Percentiles rank a stretch among this genome's conserved stretches.
These are phyloP conservation scores for Nissolia schottii DNA, from an alignment of 306 rosid species.

Conservation along the genomic window DNA sequence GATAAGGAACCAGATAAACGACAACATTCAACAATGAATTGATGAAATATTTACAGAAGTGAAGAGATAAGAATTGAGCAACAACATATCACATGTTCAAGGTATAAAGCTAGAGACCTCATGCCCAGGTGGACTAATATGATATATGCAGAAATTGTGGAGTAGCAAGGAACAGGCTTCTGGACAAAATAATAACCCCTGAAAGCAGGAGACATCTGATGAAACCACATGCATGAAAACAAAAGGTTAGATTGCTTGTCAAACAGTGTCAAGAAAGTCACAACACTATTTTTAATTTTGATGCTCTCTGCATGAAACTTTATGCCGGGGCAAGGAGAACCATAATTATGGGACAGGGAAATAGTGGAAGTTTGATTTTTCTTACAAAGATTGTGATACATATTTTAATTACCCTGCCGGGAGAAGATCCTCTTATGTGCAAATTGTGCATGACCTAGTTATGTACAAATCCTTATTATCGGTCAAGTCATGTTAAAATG, in stretches of 20 bases:
- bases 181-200: slow-evolving; percentile 81
- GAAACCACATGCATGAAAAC: slow-evolving; percentile 30
- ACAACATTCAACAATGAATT: slow-evolving; percentile 13
- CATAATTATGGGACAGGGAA: background rate
- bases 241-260: slow-evolving; percentile 25
- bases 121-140: slow-evolving; percentile 97
- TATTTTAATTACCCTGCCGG: background rate
- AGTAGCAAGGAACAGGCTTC: slow-evolving; percentile 86
- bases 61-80: slow-evolving; percentile 12
- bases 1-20: slow-evolving; percentile 41
- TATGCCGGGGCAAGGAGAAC: background rate
- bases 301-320: background rate
- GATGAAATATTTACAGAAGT: slow-evolving; percentile 1
- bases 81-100: slow-evolving; percentile 41
- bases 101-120: slow-evolving; percentile 69
- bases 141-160: slow-evolving; percentile 98
- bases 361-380: background rate
- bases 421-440: too few relatives aligned
- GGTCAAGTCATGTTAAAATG: too few relatives aligned
- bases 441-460: too few relatives aligned
- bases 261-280: background rate
- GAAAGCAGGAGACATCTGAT: slow-evolving; percentile 95
- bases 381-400: background rate
- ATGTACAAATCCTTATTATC: too few relatives aligned
- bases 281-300: background rate